Evolutionary conservation across 352 stramenopile genomes (phyloP).

Genomic region (Globisporangium irregulare): DNA sequence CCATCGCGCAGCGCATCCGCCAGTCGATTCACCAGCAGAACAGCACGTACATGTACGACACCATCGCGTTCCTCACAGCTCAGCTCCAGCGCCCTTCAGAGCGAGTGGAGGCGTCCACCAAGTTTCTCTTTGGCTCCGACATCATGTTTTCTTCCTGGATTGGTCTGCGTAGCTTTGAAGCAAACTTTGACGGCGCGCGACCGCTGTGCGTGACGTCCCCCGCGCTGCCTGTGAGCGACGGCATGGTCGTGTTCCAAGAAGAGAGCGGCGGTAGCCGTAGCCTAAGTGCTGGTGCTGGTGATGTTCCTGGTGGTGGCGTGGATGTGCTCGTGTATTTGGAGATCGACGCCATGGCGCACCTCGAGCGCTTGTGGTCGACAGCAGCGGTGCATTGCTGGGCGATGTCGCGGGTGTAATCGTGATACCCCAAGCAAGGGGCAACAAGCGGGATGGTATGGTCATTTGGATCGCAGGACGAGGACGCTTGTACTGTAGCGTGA

Average conservation of each 20-base stretch:
- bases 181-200: slow-evolving; percentile 10
- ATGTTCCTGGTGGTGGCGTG: not conserved
- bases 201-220: slow-evolving; percentile 9
- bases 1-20: slow-evolving; percentile 12
- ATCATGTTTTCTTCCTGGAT: slow-evolving; percentile 19
- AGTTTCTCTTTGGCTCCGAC: slow-evolving; percentile 20
- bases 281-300: not conserved
- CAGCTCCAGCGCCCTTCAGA: not conserved
- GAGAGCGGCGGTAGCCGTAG: not conserved
- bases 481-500: not conserved
- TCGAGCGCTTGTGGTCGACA: slow-evolving; percentile 12
- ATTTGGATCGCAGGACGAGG: not conserved
- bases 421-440: not conserved
- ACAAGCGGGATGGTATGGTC: not conserved
- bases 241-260: slow-evolving; percentile 15
- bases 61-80: slow-evolving; percentile 13
- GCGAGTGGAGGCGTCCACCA: slow-evolving; percentile 11
- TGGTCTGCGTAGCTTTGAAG: slow-evolving; percentile 7
- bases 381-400: not conserved
- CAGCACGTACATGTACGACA: slow-evolving; percentile 15
- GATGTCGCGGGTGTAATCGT: not conserved
- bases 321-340: slow-evolving; percentile 22
- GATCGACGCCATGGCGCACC: slow-evolving; percentile 9
- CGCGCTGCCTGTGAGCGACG: slow-evolving; percentile 9
- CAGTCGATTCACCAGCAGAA: slow-evolving; percentile 11